Evolutionary conservation across 2,329 filamentous ascomycete species (phyloP), one percentile per base, ranked within the genome.

Genomic region (Arachnomyces sp.): DNA sequence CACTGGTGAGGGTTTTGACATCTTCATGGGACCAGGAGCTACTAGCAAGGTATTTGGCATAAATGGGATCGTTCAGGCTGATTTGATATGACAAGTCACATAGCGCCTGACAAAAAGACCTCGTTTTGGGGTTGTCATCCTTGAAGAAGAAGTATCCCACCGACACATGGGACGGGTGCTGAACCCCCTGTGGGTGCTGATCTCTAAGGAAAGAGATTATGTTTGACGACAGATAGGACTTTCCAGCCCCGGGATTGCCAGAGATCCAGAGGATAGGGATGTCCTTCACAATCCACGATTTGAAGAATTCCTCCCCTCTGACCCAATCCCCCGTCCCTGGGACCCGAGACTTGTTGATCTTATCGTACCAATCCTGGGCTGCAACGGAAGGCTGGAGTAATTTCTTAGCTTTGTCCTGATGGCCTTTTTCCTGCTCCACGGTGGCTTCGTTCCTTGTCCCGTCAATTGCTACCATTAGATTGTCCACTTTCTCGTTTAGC

Each of bases 111-210:
- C 66, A 57, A 6, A 71, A 58, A 3, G 66, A 70, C 31, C 67
- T 53, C 0, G 67, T 69, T 28, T 68, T 59, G 1, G 68, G 66
- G 39, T 68, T 66, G 43, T 68, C 67, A 38, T 69, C 64, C 17
- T 67, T 63, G 50, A 72, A 71, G 51, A 69, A 73, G 40, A 71
- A 71, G 50, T 70, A 73, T 1, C 57, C 69, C n/a, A 64, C 49
- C 8, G 59, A 62, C 0, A 53, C 39, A 8, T 39, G 42, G 2
- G 48, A 45, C 4, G 44, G 36, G 15, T 47, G 31, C 3, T 50
- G 38, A 13, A 34, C 40, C 4, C 42, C 33, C 33, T 54, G n/a
- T 57, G 53, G 17, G 59, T 55, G n/a, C 59, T 56, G 3, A 48
- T 51, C n/a, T 48, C 53, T 60, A 54, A 71, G 45, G 25, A 37